Evolutionary conservation across 495 filamentous ascomycete genomes (phyloP).

Genomic region (Penicillium turbatum): DNA sequence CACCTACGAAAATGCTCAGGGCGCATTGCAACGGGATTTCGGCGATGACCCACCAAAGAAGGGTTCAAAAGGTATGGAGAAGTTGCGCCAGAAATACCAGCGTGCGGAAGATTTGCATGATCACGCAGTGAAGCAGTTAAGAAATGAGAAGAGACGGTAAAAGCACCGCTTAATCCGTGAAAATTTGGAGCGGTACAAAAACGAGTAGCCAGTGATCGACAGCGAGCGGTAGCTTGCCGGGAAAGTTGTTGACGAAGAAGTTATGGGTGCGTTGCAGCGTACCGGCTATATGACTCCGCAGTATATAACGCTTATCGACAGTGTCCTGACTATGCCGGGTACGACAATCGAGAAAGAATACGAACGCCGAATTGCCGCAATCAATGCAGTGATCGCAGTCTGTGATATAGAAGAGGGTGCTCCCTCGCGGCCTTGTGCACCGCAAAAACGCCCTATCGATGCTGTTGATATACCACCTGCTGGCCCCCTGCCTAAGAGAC

Average conservation of each 20-base stretch:
- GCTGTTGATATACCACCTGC: conserved; percentile 3
- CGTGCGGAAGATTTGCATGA: conserved; percentile 21
- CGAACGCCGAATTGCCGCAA: conserved; percentile 22
- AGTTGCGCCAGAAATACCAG: conserved; percentile 5
- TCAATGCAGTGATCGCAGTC: conserved; percentile 28
- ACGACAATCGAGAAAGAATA: conserved; percentile 21
- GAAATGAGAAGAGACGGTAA: conserved; percentile 26
- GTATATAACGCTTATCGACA: conserved; percentile 26
- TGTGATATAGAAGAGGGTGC: conserved; percentile 30
- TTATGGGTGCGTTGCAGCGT: conserved; percentile 17
- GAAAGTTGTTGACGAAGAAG: conserved; percentile 23
- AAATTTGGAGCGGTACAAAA: conserved; percentile 28
- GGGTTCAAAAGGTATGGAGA: conserved; percentile 3
- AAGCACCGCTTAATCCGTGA: conserved; percentile 19
- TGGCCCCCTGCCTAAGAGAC: conserved; percentile 10
- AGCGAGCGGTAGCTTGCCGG: conserved; percentile 27
- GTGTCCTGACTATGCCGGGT: conserved; percentile 22
- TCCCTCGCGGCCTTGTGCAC: conserved; percentile 9
- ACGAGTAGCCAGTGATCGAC: conserved; percentile 32
- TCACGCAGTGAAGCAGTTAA: conserved; percentile 8
- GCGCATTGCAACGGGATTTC: conserved; percentile 10
- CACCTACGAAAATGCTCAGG: conserved; percentile 13
- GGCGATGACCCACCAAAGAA: no score
- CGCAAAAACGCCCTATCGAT: conserved; percentile 14
- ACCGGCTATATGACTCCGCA: conserved; percentile 21